Base-by-base conservation (phyloP, 345 rosid species). In the Syzygium oleosum region DNA sequence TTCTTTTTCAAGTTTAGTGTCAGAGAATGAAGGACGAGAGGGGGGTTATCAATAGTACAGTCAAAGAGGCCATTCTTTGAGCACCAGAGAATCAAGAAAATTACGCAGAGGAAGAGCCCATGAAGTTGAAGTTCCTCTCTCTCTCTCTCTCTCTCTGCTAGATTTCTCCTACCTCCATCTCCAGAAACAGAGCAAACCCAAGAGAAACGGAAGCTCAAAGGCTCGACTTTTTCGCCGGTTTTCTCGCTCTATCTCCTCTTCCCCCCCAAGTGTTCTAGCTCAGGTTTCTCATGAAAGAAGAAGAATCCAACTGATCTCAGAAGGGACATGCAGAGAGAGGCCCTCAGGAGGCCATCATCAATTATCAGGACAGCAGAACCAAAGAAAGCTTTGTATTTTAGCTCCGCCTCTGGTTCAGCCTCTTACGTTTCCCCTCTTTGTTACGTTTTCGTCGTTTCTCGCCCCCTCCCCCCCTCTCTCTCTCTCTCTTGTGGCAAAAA, bases 311-410 rank as follows among this genome's bases (percentile, higher is more conserved):
- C 83, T 84, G 49, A 17, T 4, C 29, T 59, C 21, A 85, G 89
- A 90, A 89, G 53, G 85, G 89, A 89, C 94, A 90, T 87, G 89
- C 88, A 88, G 84, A 85, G 86, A 89, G 86, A 78, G 87, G 79
- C 88, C 84, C 91, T 11, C 86, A 52, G 59, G 79, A 90, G 91
- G 91, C 90, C 91, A 73, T 88, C 88, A 93, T 92, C 93, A 88
- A 52, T 38, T 84, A 88, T 56, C 91, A 88, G 92, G 14, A 38
- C 51, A 56, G 17, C 12, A 25, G 68, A 56, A 85, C 73, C 56
- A 85, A 85, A 53, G 55, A 85, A 56, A 53, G 46, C 11, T 41
- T 55, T 85, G 73, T 52, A 85, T 38, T 53, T 85, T 85, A 52
- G 86, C 46, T 12, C 22, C 9, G 3, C 52, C 59, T 38, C 56